A percentile compares a stretch with the other conserved stretches of the same genome.
These are phyloP conservation scores for Arthrobotrys megalospora DNA, from an alignment of 2,329 filamentous ascomycete species.

Conservation along the genomic window DNA sequence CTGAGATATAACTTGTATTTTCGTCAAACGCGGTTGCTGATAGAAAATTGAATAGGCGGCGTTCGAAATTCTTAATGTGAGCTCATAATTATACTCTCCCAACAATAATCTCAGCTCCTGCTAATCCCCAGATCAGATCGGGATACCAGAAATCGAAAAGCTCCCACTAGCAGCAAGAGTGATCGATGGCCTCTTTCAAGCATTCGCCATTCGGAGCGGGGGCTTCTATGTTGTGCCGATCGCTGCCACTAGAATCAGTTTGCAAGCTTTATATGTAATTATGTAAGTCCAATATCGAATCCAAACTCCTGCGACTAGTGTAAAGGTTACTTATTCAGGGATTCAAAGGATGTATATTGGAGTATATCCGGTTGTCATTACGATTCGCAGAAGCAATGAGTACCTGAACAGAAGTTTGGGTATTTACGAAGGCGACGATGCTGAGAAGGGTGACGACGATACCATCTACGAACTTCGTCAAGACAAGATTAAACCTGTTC, in stretches of 20 bases:
- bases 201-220: conserved; percentile 71
- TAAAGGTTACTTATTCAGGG: not conserved
- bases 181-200: conserved; percentile 72
- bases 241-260: conserved; percentile 69
- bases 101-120: not conserved
- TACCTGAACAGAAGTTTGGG: conserved; percentile 73
- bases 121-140: conserved; percentile 64
- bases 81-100: not conserved
- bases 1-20: not conserved
- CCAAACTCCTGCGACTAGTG: not conserved
- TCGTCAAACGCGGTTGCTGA: not conserved
- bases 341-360: conserved; percentile 71
- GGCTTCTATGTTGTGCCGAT: conserved; percentile 72
- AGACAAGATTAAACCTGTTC: conserved; percentile 25
- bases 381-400: conserved; percentile 72
- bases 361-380: conserved; percentile 73
- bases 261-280: conserved; percentile 73
- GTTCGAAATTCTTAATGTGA: conserved; percentile 67
- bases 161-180: conserved; percentile 68
- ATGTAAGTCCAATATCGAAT: conserved; percentile 67
- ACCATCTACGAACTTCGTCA: conserved; percentile 59
- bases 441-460: conserved; percentile 58
- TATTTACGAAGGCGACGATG: conserved; percentile 68
- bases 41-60: conserved; percentile 37
- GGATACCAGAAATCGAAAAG: conserved; percentile 68